Conservation (phyloP, 2,329 filamentous ascomycete species). For the Colletotrichum zoysiae region DNA sequence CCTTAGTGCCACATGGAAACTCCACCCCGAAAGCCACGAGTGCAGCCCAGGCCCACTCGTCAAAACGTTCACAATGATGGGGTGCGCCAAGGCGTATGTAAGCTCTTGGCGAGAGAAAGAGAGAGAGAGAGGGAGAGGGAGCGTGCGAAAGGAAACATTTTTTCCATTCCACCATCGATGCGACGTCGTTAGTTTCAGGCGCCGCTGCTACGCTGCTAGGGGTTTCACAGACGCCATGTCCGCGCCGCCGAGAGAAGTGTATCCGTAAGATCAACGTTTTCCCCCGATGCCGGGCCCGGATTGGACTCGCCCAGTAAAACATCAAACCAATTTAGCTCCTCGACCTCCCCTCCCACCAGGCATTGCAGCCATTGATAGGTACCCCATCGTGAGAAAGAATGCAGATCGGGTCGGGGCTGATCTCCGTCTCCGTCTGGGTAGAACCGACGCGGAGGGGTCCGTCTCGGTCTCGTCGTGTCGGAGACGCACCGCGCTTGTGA, state of each 20-base stretch:
- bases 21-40: constrained; percentile 8
- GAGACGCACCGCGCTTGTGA: neutral
- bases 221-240: constrained; percentile 23
- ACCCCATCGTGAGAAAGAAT: neutral
- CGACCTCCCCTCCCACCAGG: too few species aligned
- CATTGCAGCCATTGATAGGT: neutral
- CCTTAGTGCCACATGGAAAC: constrained; percentile 17
- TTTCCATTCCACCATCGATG: constrained; percentile 27
- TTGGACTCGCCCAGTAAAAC: neutral
- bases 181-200: constrained; percentile 28
- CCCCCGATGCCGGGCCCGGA: constrained; percentile 14
- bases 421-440: neutral
- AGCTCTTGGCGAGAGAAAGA: neutral
- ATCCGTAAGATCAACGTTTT: constrained; percentile 15
- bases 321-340: neutral
- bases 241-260: neutral
- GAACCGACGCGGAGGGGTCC: neutral
- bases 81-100: constrained; percentile 2
- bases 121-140: neutral
- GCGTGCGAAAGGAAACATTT: constrained; percentile 6
- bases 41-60: constrained; percentile 2
- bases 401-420: neutral
- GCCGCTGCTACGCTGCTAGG: constrained; percentile 9
- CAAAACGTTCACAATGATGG: neutral
- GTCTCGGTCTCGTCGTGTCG: neutral